Conservation (phyloP, 2,329 filamentous ascomycete genomes). For the Fusarium pseudonygamai region DNA sequence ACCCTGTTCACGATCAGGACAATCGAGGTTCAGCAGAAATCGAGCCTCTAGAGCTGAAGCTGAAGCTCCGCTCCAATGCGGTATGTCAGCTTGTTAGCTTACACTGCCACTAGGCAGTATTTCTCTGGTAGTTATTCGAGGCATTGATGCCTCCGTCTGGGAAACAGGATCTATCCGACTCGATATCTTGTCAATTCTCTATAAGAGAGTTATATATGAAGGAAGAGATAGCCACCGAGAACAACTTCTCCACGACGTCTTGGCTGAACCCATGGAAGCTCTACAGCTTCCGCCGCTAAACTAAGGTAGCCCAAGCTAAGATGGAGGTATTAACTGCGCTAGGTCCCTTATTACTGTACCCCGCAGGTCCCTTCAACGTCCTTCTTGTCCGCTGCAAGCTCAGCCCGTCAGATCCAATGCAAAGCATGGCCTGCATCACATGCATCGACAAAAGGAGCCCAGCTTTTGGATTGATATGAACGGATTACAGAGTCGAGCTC, state of each 20-base stretch:
- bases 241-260: neutral
- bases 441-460: constrained; percentile 13
- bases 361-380: constrained; percentile 27
- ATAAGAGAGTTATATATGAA: neutral
- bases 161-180: neutral
- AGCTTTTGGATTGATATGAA: neutral
- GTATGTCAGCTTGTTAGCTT: constrained; percentile 1
- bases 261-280: neutral
- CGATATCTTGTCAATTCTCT: neutral
- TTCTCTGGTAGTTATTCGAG: neutral
- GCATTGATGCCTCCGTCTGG: neutral
- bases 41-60: neutral
- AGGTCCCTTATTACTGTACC: constrained; percentile 10
- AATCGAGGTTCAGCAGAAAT: neutral
- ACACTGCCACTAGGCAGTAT: constrained; percentile 1
- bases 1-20: neutral
- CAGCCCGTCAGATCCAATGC: neutral
- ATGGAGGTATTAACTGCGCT: neutral
- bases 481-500: neutral
- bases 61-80: neutral
- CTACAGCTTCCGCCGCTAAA: neutral
- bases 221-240: neutral
- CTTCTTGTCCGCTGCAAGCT: neutral
- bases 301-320: neutral
- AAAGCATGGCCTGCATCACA: constrained; percentile 4